These are phyloP conservation scores for Endocalyx cinctus DNA, from an alignment of 2,329 filamentous ascomycete genomes.

Conservation along the genomic window DNA sequence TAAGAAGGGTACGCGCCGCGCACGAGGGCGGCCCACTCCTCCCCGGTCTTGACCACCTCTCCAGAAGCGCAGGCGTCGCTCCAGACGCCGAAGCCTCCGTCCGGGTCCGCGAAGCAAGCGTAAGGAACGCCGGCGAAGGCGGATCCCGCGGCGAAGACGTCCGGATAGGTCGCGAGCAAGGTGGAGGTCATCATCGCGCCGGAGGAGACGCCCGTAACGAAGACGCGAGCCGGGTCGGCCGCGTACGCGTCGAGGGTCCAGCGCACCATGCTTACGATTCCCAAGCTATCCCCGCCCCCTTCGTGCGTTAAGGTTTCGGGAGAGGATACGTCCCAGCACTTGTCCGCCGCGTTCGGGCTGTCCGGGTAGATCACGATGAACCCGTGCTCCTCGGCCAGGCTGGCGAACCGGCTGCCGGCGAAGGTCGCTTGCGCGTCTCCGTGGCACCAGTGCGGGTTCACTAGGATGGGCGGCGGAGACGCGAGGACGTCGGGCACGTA, in stretches of 20 bases:
- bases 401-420: conserved; percentile 46
- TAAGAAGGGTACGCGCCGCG: conserved; percentile 45
- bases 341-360: conserved; percentile 31
- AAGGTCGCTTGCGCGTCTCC: conserved; percentile 48
- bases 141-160: conserved; percentile 41
- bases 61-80: conserved; percentile 48
- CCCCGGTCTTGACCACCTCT: conserved; percentile 26
- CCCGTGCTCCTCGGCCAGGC: conserved; percentile 45
- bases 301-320: conserved; percentile 26
- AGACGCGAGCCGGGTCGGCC: conserved; percentile 26
- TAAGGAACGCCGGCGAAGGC: conserved; percentile 43
- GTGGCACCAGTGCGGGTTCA: conserved; percentile 54
- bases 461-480: conserved; percentile 44
- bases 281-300: conserved; percentile 33
- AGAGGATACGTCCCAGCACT: conserved; percentile 57
- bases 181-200: conserved; percentile 32
- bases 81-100: conserved; percentile 40
- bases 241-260: conserved; percentile 29
- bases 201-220: conserved; percentile 27
- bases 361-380: conserved; percentile 27
- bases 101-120: conserved; percentile 45
- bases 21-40: conserved; percentile 23
- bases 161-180: conserved; percentile 43
- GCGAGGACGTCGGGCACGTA: conserved; percentile 40
- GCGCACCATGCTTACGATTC: conserved; percentile 34